Percentiles rank a stretch among this genome's conserved stretches.
These are phyloP conservation scores for Austropuccinia psidii DNA, from an alignment of 1,284 basidiomycete species.

Conservation along the genomic window DNA sequence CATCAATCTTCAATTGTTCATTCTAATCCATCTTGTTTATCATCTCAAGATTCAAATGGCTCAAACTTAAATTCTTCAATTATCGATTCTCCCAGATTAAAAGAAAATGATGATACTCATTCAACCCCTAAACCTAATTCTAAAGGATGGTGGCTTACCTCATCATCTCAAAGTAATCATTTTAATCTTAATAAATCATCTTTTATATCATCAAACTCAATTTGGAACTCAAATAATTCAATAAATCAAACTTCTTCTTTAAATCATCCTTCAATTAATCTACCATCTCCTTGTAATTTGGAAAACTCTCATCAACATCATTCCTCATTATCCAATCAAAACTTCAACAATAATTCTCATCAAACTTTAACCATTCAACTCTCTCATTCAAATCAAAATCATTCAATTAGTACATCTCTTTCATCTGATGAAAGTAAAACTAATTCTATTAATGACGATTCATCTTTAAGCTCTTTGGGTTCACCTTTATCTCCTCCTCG, in stretches of 20 bases:
- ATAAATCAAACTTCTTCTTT: too few relatives aligned
- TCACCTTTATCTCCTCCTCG: slow-evolving; percentile 19
- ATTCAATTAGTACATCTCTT: background rate
- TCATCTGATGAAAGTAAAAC: background rate
- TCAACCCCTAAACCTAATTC: slow-evolving; percentile 5
- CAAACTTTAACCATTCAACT: background rate
- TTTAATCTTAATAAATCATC: background rate
- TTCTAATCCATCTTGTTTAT: too few relatives aligned
- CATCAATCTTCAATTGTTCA: too few relatives aligned
- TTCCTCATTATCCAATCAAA: background rate
- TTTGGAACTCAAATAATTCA: background rate
- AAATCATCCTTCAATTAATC: background rate
- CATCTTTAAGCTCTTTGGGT: slow-evolving; percentile 10
- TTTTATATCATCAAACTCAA: background rate
- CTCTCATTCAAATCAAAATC: background rate
- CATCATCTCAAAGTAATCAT: background rate
- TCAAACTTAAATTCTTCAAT: too few relatives aligned
- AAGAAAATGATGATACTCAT: too few relatives aligned
- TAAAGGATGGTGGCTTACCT: background rate
- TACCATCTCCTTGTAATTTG: background rate
- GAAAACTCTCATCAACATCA: background rate
- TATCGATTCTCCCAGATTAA: too few relatives aligned
- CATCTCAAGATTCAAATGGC: too few relatives aligned
- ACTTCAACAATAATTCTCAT: background rate
- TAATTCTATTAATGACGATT: slow-evolving; percentile 11